Percentiles rank a stretch among this genome's conserved stretches.
Conservation (phyloP, 495 filamentous ascomycete species). For the Astrothelium subdiscretum region DNA sequence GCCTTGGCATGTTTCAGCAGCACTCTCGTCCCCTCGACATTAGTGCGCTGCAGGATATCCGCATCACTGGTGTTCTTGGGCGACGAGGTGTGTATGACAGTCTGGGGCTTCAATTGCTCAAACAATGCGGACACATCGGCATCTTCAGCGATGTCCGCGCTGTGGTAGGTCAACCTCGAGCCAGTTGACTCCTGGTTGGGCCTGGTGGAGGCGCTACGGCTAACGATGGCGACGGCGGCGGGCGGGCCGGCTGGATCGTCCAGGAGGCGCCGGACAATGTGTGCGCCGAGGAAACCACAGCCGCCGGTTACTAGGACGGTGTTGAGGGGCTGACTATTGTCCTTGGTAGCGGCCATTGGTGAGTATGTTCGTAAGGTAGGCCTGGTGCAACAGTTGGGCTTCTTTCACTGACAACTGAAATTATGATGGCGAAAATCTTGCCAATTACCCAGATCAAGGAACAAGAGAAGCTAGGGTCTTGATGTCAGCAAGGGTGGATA, state of each 20-base stretch:
- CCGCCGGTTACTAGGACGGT: constrained; percentile 56
- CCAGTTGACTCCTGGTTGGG: neutral
- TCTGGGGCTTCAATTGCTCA: constrained; percentile 14
- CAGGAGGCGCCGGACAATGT: constrained; percentile 51
- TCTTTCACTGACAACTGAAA: neutral
- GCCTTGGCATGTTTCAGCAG: constrained; percentile 15
- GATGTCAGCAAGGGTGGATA: neutral
- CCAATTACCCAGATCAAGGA: no score
- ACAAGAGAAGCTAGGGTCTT: no score
- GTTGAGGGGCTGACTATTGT: constrained; percentile 29
- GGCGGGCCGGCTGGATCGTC: constrained; percentile 18
- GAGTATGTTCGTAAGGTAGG: neutral
- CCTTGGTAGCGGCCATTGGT: neutral
- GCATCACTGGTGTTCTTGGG: constrained; percentile 5
- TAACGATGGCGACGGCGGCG: constrained; percentile 12
- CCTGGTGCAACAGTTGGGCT: neutral
- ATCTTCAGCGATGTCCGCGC: constrained; percentile 15
- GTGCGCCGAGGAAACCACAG: constrained; percentile 59
- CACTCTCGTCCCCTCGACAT: constrained; percentile 15
- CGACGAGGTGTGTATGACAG: constrained; percentile 22
- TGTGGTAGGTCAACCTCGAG: constrained; percentile 12
- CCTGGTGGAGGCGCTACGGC: constrained; percentile 9
- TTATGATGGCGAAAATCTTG: no score
- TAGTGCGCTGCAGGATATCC: constrained; percentile 6
- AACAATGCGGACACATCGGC: constrained; percentile 11